A percentile compares a stretch with the other conserved stretches of the same genome.
These are phyloP conservation scores for Penicillium lagena DNA, from an alignment of 495 filamentous ascomycete species.

Conservation along the genomic window DNA sequence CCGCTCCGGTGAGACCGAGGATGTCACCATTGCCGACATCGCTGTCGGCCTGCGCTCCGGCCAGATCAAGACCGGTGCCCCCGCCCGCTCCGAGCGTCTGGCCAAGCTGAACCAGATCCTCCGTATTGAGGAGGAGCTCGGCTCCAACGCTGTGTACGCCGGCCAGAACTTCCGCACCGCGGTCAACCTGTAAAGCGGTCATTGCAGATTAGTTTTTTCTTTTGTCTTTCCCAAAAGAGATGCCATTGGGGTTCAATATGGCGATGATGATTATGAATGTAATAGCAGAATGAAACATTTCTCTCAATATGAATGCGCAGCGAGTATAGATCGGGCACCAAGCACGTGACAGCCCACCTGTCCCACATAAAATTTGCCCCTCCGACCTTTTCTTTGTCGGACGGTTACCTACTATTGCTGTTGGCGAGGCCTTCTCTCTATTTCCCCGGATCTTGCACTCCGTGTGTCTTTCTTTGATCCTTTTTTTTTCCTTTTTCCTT, in stretches of 20 bases:
- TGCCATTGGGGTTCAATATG: conserved; percentile 1
- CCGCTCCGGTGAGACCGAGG: conserved; percentile 98
- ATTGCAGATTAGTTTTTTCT: conserved; percentile 3
- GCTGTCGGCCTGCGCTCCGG: conserved; percentile 92
- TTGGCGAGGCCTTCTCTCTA: conserved; percentile 7
- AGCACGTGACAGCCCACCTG: conserved; percentile 15
- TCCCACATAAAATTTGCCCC: conserved; percentile 30
- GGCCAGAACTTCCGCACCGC: conserved; percentile 85
- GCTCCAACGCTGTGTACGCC: conserved; percentile 82
- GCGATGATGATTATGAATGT: conserved; percentile 27
- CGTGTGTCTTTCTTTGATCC: conserved; percentile 3
- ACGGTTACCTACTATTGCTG: conserved; percentile 4
- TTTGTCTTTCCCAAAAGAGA: conserved; percentile 8
- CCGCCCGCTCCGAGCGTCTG: conserved; percentile 90
- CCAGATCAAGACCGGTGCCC: conserved; percentile 99
- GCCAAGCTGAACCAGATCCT: conserved; percentile 99
- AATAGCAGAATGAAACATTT: conserved; percentile 20
- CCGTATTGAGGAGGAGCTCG: conserved; percentile 98
- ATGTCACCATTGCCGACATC: conserved; percentile 98
- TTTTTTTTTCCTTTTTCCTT: conserved; percentile 5
- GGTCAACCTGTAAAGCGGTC: conserved; percentile 68
- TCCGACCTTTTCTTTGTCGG: conserved; percentile 20
- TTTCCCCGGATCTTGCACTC: too few relatives aligned
- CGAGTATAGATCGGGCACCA: conserved; percentile 14
- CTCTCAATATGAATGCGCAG: too few relatives aligned